Base-by-base conservation (phyloP, 208 protist genomes). In the Leishmania turanica region DNA sequence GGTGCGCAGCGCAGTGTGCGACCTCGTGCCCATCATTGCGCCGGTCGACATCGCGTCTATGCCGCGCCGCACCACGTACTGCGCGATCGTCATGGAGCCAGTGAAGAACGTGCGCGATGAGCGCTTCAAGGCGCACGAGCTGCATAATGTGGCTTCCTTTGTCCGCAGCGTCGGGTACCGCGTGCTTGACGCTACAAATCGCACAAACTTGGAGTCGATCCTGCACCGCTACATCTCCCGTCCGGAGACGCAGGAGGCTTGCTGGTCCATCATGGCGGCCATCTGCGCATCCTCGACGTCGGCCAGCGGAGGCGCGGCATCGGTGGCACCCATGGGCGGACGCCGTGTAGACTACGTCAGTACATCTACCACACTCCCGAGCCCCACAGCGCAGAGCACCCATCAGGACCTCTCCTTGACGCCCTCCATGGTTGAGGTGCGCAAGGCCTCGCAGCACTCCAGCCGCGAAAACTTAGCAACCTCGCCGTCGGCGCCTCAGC, bases 81-180 rank as follows among this genome's bases (percentile, higher is more conserved):
- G 88, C 68, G 93, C 91, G 34, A 94, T 97, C 74, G 89, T 98
- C 70, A 98, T 98, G 95, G 93, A 98, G 81, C 93, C 95, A 42
- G 93, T 97, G 40, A 98, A 98, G 87, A 98, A 98, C 72, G 89
- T 98, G 45, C 95, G 95, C 13, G 92, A 96, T 69, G 93, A 98
- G 75, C 84, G 82, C 65, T 87, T 87, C 81, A 98, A 98, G 86
- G 74, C 84, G 11, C 85, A 92, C 64, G 93, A 98, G 82, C 84
- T 98, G 74, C 77, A 87, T 34, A 96, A 98, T 82, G 90, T 98
- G 49, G 93, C 92, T 24, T 88, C 82, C 21, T 98, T 96, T 71
- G 90, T 98, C 60, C 84, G 91, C 37, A 93, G 89, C 73, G 95
- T 96, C 24, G 95, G 93, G 40, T 97, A 96, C 77, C 82, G 86